phyloP scores from a whole-genome alignment of 1,139 yeast genomes.

The Komagataea norvegica region DNA sequence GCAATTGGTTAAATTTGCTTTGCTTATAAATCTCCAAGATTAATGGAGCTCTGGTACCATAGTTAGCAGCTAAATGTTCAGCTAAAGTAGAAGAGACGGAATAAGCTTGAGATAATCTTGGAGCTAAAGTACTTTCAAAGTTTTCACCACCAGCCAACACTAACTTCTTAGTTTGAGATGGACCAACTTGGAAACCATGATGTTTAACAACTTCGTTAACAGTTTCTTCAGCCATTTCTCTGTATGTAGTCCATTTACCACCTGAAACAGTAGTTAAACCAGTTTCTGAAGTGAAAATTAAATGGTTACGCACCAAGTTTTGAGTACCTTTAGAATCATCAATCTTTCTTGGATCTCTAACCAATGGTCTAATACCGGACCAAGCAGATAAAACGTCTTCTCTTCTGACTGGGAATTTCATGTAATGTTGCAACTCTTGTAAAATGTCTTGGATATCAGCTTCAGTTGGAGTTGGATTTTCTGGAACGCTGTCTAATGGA shows the following conservation, averaged over 20 bases:
- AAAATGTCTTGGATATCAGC: slow-evolving; percentile 87
- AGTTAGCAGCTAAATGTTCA: slow-evolving; percentile 76
- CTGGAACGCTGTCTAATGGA: slow-evolving; percentile 70
- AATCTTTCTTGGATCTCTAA: slow-evolving; percentile 69
- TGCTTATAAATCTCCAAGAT: slow-evolving; percentile 60
- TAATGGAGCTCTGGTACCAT: slow-evolving; percentile 86
- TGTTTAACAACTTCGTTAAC: slow-evolving; percentile 66
- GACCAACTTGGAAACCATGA: slow-evolving; percentile 38
- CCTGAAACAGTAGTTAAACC: slow-evolving; percentile 90
- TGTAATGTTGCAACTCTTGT: slow-evolving; percentile 82
- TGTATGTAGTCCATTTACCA: slow-evolving; percentile 97
- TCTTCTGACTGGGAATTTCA: slow-evolving; percentile 83
- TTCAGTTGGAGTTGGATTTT: slow-evolving; percentile 81
- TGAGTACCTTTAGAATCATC: slow-evolving; percentile 52
- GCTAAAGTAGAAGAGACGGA: slow-evolving; percentile 73
- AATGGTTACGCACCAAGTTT: slow-evolving; percentile 86
- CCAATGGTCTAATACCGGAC: slow-evolving; percentile 96
- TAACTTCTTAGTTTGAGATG: slow-evolving; percentile 61
- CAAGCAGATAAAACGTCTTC: slow-evolving; percentile 93
- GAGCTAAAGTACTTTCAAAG: slow-evolving; percentile 62
- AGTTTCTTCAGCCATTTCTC: slow-evolving; percentile 97
- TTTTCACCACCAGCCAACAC: slow-evolving; percentile 77
- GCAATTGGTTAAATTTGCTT: slow-evolving; percentile 52
- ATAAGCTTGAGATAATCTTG: slow-evolving; percentile 79
- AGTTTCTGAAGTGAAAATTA: slow-evolving; percentile 64